Percentiles rank a stretch among this genome's conserved stretches.
phyloP scores from a whole-genome alignment of 2,329 filamentous ascomycete genomes.

The Diplocarpon rosae region DNA sequence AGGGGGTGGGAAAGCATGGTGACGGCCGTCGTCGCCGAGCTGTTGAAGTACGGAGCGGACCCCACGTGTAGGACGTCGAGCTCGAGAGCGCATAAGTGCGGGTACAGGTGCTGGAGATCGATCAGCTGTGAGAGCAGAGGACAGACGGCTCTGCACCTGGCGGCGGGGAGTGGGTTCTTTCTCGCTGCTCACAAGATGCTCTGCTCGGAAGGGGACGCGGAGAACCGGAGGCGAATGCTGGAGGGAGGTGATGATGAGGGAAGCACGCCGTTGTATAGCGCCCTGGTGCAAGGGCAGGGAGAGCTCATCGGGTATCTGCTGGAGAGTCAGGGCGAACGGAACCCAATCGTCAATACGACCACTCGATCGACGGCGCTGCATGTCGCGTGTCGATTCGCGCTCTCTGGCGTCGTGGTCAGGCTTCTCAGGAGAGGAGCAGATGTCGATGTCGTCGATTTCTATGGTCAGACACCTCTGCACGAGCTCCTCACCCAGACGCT shows the following conservation, averaged over 20 bases:
- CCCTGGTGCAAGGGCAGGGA: conserved; percentile 1
- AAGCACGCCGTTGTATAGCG: conserved; percentile 1
- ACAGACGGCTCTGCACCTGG: conserved; percentile 1
- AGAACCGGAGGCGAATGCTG: not conserved
- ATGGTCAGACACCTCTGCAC: conserved; percentile 1
- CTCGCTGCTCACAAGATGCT: not conserved
- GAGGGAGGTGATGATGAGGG: not conserved
- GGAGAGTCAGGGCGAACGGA: not conserved
- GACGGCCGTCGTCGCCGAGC: not conserved
- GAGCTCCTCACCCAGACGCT: conserved; percentile 8
- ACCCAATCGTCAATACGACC: not conserved
- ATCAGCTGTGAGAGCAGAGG: conserved; percentile 1
- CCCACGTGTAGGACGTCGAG: not conserved
- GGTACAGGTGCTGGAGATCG: conserved; percentile 1
- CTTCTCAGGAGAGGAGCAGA: not conserved
- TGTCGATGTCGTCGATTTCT: not conserved
- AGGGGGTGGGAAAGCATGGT: not conserved
- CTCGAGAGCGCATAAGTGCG: not conserved
- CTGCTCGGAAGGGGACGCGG: too few species aligned
- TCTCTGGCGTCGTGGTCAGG: not conserved
- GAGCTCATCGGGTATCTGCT: not conserved
- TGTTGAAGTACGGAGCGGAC: conserved; percentile 1
- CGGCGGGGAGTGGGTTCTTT: not conserved
- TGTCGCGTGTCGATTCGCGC: conserved; percentile 1
- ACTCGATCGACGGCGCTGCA: not conserved